phyloP scores from a whole-genome alignment of 805 yeast genomes.

The Kuraishia floccosa region DNA sequence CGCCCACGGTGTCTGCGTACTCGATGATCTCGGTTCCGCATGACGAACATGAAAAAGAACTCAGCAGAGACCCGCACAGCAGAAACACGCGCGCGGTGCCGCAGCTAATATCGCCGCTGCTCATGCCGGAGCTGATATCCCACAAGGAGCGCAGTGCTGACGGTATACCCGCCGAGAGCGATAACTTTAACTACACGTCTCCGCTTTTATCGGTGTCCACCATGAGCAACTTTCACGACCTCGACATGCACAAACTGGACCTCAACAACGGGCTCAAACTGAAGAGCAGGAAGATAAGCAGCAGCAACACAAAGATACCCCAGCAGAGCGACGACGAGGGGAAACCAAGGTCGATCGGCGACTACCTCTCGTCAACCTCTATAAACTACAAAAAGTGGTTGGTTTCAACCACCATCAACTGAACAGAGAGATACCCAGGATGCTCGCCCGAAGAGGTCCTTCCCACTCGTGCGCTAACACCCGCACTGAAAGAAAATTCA shows the following conservation, averaged over 20 bases:
- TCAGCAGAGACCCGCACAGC: too few relatives aligned
- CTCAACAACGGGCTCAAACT: constrained; percentile 1
- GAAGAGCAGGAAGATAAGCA: neutral
- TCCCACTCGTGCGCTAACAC: too few relatives aligned
- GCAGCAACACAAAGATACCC: neutral
- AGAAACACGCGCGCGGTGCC: constrained; percentile 2
- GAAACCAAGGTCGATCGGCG: constrained; percentile 1
- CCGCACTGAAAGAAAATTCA: too few relatives aligned
- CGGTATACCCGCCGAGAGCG: too few relatives aligned
- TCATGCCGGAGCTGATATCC: constrained; percentile 3
- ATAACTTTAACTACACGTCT: constrained; percentile 1
- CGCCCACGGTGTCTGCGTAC: neutral
- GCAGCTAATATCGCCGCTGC: constrained; percentile 2
- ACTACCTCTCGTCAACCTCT: constrained; percentile 6
- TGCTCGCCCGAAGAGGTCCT: too few relatives aligned
- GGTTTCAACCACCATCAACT: neutral
- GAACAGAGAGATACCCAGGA: neutral
- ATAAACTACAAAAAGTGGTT: constrained; percentile 8
- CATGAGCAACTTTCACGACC: neutral
- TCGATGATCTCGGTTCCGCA: neutral
- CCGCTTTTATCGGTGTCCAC: constrained; percentile 1
- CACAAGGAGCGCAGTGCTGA: constrained; percentile 2
- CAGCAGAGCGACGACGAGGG: neutral
- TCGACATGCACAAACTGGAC: constrained; percentile 2
- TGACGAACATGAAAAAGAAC: too few relatives aligned